phyloP scores from a whole-genome alignment of 2,329 filamentous ascomycete species.

The Aspergillus hortae region DNA sequence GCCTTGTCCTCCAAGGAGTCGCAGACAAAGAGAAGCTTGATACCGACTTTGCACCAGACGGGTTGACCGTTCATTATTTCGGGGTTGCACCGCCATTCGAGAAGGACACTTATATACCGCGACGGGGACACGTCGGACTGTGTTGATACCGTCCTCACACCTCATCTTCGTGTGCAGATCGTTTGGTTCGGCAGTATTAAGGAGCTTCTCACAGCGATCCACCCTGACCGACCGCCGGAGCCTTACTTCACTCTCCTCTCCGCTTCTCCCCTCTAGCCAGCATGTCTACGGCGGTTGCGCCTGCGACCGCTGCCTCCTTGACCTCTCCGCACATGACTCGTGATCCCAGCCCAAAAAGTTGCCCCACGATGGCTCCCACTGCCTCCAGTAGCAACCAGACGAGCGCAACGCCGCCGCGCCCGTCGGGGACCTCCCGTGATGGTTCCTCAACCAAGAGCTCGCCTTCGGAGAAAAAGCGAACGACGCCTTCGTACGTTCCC shows the following conservation, averaged over 20 bases:
- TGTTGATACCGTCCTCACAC: too few species aligned
- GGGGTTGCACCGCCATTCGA: slow-evolving; percentile 8
- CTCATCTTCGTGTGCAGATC: too few species aligned
- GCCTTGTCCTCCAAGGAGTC: slow-evolving; percentile 4
- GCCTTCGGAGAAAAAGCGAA: slow-evolving; percentile 35
- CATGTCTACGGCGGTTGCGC: slow-evolving; percentile 50
- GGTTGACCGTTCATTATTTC: slow-evolving; percentile 2
- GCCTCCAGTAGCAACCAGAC: slow-evolving; percentile 28
- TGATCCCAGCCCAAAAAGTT: slow-evolving; percentile 44
- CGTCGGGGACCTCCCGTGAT: slow-evolving; percentile 32
- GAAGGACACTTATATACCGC: slow-evolving; percentile 11
- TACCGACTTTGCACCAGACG: slow-evolving; percentile 7
- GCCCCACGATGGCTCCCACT: slow-evolving; percentile 39
- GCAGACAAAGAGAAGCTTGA: slow-evolving; percentile 11
- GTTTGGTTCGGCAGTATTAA: too few species aligned
- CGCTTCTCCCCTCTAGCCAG: slow-evolving; percentile 5
- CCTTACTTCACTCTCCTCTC: neutral
- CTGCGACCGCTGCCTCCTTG: slow-evolving; percentile 42
- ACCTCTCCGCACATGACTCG: slow-evolving; percentile 42
- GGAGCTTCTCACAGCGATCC: too few species aligned
- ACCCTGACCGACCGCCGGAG: neutral
- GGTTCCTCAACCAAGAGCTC: slow-evolving; percentile 29
- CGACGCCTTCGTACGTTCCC: slow-evolving; percentile 41
- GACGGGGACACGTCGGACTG: neutral
- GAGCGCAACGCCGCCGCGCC: slow-evolving; percentile 32